Base-by-base conservation (phyloP, 495 filamentous ascomycete genomes). In the Lasiosphaeria miniovina region DNA sequence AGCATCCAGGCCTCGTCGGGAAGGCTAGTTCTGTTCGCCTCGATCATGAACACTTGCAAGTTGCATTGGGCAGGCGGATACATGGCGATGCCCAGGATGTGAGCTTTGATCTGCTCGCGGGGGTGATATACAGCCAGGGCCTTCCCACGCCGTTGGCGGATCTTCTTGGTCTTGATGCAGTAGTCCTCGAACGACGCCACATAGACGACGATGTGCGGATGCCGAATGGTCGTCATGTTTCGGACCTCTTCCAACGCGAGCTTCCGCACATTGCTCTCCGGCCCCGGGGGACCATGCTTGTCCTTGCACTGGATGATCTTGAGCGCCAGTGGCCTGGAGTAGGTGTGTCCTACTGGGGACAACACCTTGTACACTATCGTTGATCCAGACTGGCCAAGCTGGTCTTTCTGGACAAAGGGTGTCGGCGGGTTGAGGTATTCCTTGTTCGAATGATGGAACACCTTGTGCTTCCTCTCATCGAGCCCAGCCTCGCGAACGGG, bases 81-180 rank as follows among this genome's bases (percentile, higher is more conserved):
- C 70, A 73, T 73, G 62, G 68, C 70, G 41, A 73, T 73, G 10
- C 62, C 68, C 6, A 73, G 55, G 9, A 73, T 65, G 55, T 73
- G 70, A 52, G 60, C 60, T 52, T 63, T 68, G 63, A 73, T 66
- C 49, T 61, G 58, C 36, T 69, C 52, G 36, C 61, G 57, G 4
- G 63, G 52, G 31, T 58, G 55, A 50, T 59, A 41, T 6, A 64
- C 54, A 52, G 54, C 48, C 4, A 49, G 61, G 9, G 49, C 59
- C 4, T 55, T 58, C 14, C 52, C 58, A 1, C 45, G 40, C 2
- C 59, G 58, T 11, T 59, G 54, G 8, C 34, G 56, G 10, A 65
- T 49, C 35, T 61, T 51, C 4, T 59, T 49, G 12, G 59, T 64
- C 36, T 61, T 60, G 43, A 73, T 65, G 59, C 68, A 71, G 43